Conservation (phyloP, 2,329 filamentous ascomycete genomes). For the Aspergillus tamarii region DNA sequence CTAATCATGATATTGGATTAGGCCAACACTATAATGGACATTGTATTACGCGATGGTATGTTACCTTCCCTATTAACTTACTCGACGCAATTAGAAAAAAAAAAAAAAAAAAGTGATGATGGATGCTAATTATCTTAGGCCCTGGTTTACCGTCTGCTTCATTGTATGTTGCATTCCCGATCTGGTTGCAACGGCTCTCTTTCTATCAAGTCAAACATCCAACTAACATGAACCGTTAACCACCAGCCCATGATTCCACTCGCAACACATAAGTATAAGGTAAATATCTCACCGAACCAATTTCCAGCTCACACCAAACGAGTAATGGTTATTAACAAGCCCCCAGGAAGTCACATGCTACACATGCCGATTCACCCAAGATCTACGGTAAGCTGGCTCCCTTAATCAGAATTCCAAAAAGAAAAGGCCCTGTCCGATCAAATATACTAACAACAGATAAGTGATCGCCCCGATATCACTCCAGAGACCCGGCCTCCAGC, state of each 20-base stretch:
- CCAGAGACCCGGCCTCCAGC: constrained; percentile 39
- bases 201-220: background rate
- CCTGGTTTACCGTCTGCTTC: constrained; percentile 52
- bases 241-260: constrained; percentile 43
- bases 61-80: background rate
- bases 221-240: background rate
- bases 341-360: constrained; percentile 42
- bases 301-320: background rate
- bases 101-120: background rate
- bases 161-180: constrained; percentile 32
- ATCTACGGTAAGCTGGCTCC: constrained; percentile 34
- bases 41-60: constrained; percentile 48
- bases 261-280: constrained; percentile 44
- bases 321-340: constrained; percentile 18
- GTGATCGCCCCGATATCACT: constrained; percentile 43
- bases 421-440: background rate
- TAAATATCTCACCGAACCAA: constrained; percentile 14
- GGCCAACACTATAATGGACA: constrained; percentile 50
- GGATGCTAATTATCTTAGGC: constrained; percentile 28
- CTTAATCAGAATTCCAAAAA: background rate
- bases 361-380: constrained; percentile 43
- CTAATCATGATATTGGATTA: constrained; percentile 15
- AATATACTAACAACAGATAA: constrained; percentile 17
- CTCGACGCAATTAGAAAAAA: too few relatives aligned
- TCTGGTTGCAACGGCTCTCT: too few relatives aligned